Percentiles rank a stretch among this genome's conserved stretches.
phyloP scores from a whole-genome alignment of 768 basidiomycete species.

The Boletus rufocinnamomeus region DNA sequence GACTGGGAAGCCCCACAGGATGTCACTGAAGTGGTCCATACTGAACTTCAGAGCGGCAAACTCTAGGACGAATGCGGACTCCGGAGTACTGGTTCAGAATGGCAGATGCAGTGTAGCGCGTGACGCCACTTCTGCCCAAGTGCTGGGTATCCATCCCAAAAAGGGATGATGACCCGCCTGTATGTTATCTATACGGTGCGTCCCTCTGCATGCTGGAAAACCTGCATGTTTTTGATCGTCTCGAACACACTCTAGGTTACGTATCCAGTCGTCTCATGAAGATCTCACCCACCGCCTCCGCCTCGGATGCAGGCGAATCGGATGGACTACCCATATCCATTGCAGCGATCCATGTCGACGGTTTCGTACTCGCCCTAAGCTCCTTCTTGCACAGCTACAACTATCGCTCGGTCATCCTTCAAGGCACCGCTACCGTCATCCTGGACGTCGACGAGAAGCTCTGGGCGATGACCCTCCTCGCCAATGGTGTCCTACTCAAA shows the following conservation, averaged over 20 bases:
- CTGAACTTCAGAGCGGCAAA: too few species aligned
- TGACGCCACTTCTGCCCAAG: too few species aligned
- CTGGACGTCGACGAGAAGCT: constrained; percentile 24
- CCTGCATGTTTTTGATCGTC: background rate
- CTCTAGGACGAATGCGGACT: too few species aligned
- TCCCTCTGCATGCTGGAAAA: too few species aligned
- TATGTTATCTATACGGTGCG: constrained; percentile 28
- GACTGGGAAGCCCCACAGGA: too few species aligned
- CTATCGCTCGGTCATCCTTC: constrained; percentile 28
- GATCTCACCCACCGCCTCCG: constrained; percentile 8
- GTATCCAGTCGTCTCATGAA: constrained; percentile 32
- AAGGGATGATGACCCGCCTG: constrained; percentile 6
- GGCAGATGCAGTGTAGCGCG: too few species aligned
- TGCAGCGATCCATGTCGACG: constrained; percentile 28
- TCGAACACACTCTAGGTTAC: constrained; percentile 13
- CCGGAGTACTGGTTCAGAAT: too few species aligned
- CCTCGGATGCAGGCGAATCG: background rate
- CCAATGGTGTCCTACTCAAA: constrained; percentile 24
- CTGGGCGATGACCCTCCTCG: constrained; percentile 28
- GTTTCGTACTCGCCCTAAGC: constrained; percentile 24
- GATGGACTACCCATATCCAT: constrained; percentile 22
- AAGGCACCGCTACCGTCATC: constrained; percentile 20
- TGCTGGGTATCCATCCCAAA: constrained; percentile 22
- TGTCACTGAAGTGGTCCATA: too few species aligned
- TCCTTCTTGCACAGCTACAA: constrained; percentile 31